Conservation (phyloP, 441 rosid genomes). For the Melastoma candidum region DNA sequence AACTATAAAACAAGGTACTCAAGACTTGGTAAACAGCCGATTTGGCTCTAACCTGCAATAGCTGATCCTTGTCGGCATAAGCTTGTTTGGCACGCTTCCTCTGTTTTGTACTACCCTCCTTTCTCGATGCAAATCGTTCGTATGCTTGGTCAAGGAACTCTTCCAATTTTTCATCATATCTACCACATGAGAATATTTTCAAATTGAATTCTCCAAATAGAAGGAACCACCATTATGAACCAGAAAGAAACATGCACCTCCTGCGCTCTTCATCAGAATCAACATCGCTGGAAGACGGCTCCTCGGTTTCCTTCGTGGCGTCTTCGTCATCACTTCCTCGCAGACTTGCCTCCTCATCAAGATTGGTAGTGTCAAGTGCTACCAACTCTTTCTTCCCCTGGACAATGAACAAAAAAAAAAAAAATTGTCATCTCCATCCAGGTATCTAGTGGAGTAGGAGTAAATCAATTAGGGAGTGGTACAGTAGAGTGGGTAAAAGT, state of each 20-base stretch:
- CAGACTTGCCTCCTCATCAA: conserved; percentile 31
- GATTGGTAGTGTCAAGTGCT: conserved; percentile 61
- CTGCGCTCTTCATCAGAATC: conserved; percentile 81
- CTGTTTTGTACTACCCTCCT: conserved; percentile 71
- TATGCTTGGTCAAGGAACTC: conserved; percentile 68
- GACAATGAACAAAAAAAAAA: conserved; percentile 10
- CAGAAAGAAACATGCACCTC: conserved; percentile 31
- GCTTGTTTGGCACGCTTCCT: conserved; percentile 72
- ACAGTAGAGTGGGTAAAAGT: too few species aligned
- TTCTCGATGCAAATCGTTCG: conserved; percentile 53
- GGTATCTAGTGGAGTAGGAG: too few species aligned
- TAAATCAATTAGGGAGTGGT: too few species aligned
- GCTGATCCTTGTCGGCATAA: conserved; percentile 35
- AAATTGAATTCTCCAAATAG: conserved; percentile 8
- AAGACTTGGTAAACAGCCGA: background rate
- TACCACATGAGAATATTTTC: conserved; percentile 20
- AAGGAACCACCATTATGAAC: background rate
- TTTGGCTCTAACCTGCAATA: conserved; percentile 44
- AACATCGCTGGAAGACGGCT: conserved; percentile 40
- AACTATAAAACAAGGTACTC: background rate
- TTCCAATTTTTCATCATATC: conserved; percentile 72
- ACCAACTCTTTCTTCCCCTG: conserved; percentile 83
- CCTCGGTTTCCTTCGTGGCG: conserved; percentile 22
- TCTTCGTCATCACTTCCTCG: conserved; percentile 49
- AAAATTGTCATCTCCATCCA: too few species aligned